Evolutionary conservation across 305 asterid genomes (phyloP).

Genomic region (Stenogyne calaminthoides): DNA sequence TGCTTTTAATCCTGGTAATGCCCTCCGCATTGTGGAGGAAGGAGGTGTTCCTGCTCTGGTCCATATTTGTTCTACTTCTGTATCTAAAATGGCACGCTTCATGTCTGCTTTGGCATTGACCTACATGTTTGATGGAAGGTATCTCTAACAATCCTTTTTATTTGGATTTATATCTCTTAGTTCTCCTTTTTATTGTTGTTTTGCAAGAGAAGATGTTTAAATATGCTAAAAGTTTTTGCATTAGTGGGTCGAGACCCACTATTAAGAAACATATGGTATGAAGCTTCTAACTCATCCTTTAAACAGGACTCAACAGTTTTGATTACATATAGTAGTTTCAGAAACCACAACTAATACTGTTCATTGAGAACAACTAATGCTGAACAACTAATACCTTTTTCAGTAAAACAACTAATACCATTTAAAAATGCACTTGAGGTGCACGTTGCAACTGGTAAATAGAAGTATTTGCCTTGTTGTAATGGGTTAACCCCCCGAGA

Average conservation of each 20-base stretch:
- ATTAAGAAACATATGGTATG: background rate
- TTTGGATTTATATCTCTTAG: background rate
- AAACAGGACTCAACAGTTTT: background rate
- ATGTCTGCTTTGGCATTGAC: constrained; percentile 94
- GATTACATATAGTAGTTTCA: background rate
- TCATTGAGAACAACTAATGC: no score
- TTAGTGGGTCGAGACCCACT: background rate
- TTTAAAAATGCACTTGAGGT: no score
- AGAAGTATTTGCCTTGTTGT: background rate
- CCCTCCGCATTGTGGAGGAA: constrained; percentile 90
- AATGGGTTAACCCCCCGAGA: background rate
- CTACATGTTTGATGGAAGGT: constrained; percentile 95
- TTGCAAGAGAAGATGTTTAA: background rate
- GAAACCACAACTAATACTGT: no score
- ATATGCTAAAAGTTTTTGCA: background rate
- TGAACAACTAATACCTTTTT: no score
- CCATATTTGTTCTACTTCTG: constrained; percentile 78
- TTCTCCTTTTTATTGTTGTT: background rate
- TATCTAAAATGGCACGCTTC: constrained; percentile 94
- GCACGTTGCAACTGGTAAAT: no score
- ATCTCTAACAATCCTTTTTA: background rate
- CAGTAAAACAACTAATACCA: no score
- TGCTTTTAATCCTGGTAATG: constrained; percentile 91
- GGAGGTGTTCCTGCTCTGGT: constrained; percentile 88
- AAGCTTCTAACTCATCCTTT: background rate